phyloP scores from a whole-genome alignment of 2,329 filamentous ascomycete species.

The Rhexocercosporidium sp. region DNA sequence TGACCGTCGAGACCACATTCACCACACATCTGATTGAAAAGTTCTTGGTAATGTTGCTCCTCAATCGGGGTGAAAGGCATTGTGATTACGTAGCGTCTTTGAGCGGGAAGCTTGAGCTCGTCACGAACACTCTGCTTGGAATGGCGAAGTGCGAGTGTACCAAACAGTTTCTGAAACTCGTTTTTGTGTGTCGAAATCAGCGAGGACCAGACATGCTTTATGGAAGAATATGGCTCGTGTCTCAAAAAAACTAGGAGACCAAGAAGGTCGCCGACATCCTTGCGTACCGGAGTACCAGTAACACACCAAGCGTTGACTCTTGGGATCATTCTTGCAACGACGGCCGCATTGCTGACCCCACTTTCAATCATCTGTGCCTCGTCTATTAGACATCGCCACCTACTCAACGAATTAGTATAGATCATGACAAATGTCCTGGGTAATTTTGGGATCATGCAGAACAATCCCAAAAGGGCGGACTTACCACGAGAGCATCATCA shows the following conservation, averaged over 20 bases:
- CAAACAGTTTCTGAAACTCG: conserved; percentile 73
- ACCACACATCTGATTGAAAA: conserved; percentile 78
- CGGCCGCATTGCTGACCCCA: conserved; percentile 82
- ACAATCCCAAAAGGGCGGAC: background rate
- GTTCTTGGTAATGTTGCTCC: conserved; percentile 81
- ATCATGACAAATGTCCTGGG: background rate
- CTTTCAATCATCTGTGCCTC: conserved; percentile 94
- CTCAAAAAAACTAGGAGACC: conserved; percentile 82
- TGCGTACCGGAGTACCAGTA: conserved; percentile 86
- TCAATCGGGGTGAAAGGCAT: conserved; percentile 91
- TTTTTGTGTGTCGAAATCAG: conserved; percentile 65
- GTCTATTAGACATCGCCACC: conserved; percentile 77
- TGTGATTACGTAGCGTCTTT: conserved; percentile 86
- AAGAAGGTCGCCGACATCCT: conserved; percentile 77
- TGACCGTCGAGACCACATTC: conserved; percentile 68
- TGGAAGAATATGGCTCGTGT: conserved; percentile 76
- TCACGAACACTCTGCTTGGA: conserved; percentile 81
- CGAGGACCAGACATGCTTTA: conserved; percentile 68
- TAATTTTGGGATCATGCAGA: background rate
- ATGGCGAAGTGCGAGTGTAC: conserved; percentile 77
- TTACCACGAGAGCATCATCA: conserved; percentile 76
- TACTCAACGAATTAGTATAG: background rate
- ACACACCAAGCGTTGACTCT: conserved; percentile 90
- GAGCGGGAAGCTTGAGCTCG: conserved; percentile 79
- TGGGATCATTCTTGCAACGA: conserved; percentile 79